These are phyloP conservation scores for Gardenia jasminoides DNA, from an alignment of 257 asterid genomes.

Conservation along the genomic window DNA sequence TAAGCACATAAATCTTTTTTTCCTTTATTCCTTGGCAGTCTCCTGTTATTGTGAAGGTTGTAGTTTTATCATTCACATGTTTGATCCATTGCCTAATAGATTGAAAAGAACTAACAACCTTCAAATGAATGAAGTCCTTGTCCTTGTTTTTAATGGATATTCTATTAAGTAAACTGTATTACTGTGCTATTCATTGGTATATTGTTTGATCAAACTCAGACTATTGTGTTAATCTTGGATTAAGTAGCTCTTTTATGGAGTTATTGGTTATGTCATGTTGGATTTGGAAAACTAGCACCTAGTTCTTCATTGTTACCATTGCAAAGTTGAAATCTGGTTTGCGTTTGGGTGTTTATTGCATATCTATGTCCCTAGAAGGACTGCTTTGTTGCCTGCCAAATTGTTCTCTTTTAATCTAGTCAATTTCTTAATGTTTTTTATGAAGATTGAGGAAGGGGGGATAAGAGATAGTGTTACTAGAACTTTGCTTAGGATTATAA, in stretches of 20 bases:
- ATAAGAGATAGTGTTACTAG: background rate
- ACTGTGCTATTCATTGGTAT: background rate
- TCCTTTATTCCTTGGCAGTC: background rate
- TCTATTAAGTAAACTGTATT: background rate
- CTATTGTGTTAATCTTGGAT: background rate
- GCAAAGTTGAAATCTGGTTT: background rate
- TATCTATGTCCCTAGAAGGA: background rate
- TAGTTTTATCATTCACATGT: background rate
- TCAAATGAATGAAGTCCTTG: background rate
- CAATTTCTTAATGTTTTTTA: background rate
- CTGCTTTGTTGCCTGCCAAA: background rate
- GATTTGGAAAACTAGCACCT: background rate
- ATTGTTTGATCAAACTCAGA: background rate
- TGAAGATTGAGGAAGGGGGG: background rate
- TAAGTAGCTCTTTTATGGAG: background rate
- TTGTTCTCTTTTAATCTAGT: background rate
- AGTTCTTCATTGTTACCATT: background rate
- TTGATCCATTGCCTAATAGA: background rate
- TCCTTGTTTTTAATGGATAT: background rate
- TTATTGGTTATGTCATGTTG: background rate
- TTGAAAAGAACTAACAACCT: background rate
- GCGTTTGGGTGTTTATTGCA: background rate
- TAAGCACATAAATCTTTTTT: too few species aligned
- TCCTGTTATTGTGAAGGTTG: background rate
- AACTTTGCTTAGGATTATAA: background rate